These are phyloP conservation scores for Solanum hybrid DNA, from an alignment of 305 asterid species.

Conservation along the genomic window DNA sequence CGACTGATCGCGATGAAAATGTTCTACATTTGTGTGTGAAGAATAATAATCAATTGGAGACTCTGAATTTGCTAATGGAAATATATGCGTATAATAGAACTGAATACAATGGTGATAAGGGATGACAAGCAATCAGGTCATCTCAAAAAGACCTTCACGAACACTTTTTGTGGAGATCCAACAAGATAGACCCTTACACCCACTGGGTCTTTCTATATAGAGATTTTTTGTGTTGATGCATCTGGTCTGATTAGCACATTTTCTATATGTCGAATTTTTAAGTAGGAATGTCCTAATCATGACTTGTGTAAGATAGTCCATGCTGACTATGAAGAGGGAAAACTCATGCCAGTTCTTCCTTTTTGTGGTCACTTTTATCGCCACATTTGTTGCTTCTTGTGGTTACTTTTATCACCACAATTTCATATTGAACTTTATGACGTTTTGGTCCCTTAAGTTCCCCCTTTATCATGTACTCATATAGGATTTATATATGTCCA, in stretches of 20 bases:
- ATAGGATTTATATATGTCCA: neutral
- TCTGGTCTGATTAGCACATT: neutral
- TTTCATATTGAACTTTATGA: neutral
- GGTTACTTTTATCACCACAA: neutral
- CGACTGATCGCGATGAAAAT: constrained; percentile 17
- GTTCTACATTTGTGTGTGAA: constrained; percentile 33
- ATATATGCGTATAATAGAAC: neutral
- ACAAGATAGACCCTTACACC: neutral
- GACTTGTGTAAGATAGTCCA: neutral
- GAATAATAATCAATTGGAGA: constrained; percentile 13
- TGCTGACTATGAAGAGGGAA: neutral
- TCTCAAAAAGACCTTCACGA: neutral
- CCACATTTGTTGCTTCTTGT: neutral
- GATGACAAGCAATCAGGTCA: neutral
- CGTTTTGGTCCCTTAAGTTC: neutral
- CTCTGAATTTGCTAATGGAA: constrained; percentile 17
- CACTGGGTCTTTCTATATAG: neutral
- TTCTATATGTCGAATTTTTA: neutral
- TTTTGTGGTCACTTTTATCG: neutral
- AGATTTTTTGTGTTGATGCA: neutral
- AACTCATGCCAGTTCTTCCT: neutral
- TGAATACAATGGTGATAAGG: neutral
- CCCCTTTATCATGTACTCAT: neutral
- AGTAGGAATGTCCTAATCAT: neutral
- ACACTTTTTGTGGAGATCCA: neutral